Base-by-base conservation (phyloP, 139 green algal genomes). In the Tetradesmus lagerheimii region DNA sequence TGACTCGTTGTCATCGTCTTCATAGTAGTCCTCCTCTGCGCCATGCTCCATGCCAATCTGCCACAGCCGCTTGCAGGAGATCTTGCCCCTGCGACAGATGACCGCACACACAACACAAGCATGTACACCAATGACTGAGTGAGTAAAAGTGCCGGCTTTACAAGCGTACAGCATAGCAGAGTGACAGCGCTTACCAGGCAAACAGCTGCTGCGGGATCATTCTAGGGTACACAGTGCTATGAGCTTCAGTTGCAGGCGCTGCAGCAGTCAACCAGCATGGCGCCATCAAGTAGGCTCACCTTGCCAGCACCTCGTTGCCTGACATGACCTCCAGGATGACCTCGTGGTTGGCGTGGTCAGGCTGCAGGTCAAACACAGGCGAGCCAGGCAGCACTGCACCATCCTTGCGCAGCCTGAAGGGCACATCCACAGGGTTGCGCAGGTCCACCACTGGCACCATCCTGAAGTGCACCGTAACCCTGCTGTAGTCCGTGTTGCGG, bases 51-150 rank as follows among this genome's bases (percentile, higher is more conserved):
- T 83, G 35, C 80, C 88, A 62, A 88, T 84, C 88, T 91, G 88
- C 88, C 88, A 91, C 41, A 91, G 66, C 41, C 88, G 88, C 80
- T 88, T 88, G 66, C 80, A 88, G 47, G 64, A n/a, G n/a, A 91
- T 66, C 43, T 53, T 79, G 31, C 88, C 88, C 41, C 87, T 91
- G 87, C 45, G 80, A 34, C 9, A 74, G 14, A n/a, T 18, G 57
- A 12, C 23, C 64, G 16, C 14, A 75, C 23, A 35, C 14, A 31
- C 64, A 75, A 9, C 64, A 75, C 66, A 77, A 18, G 27, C 66
- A 2, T 25, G 66, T 14, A 50, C 43, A 15, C 43, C 5, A 50
- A 50, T 50, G 43, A 50, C 8, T 14, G 8, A 8, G 5, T 14
- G 5, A 50, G 8, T 8, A 50, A 50, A 50, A 4, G 43, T 50